Conservation (phyloP, 257 asterid species). For the Rehmannia glutinosa region DNA sequence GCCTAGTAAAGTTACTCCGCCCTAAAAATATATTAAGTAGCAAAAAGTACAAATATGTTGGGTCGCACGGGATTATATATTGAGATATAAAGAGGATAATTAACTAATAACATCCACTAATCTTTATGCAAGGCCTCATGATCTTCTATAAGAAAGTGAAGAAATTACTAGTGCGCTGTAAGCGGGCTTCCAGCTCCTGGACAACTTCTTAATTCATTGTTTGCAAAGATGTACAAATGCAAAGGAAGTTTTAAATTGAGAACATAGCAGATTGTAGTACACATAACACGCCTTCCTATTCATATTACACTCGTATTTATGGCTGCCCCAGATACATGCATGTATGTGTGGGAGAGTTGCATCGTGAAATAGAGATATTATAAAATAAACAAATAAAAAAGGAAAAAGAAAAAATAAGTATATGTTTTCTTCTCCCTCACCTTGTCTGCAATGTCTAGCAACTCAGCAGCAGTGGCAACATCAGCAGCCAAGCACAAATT, state of each 20-base stretch:
- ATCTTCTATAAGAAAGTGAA: background rate
- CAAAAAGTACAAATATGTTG: background rate
- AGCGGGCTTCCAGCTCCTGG: background rate
- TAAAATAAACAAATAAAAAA: background rate
- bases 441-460: slow-evolving; percentile 89
- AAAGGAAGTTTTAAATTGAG: background rate
- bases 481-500: slow-evolving; percentile 96
- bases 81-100: background rate
- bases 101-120: background rate
- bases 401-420: too few species aligned
- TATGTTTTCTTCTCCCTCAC: slow-evolving; percentile 25
- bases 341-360: background rate
- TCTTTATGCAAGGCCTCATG: background rate
- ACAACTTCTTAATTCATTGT: background rate
- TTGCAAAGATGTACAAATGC: background rate
- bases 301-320: background rate
- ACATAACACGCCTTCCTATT: background rate
- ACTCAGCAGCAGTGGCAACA: slow-evolving; percentile 79
- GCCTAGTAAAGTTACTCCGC: background rate
- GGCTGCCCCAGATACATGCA: background rate
- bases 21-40: background rate
- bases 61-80: background rate
- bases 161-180: background rate
- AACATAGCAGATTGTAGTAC: background rate
- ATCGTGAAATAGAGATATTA: background rate